Evolutionary conservation across 2,329 filamentous ascomycete species (phyloP), one percentile per base, ranked within the genome.

Genomic region (Knoxdaviesia proteae): DNA sequence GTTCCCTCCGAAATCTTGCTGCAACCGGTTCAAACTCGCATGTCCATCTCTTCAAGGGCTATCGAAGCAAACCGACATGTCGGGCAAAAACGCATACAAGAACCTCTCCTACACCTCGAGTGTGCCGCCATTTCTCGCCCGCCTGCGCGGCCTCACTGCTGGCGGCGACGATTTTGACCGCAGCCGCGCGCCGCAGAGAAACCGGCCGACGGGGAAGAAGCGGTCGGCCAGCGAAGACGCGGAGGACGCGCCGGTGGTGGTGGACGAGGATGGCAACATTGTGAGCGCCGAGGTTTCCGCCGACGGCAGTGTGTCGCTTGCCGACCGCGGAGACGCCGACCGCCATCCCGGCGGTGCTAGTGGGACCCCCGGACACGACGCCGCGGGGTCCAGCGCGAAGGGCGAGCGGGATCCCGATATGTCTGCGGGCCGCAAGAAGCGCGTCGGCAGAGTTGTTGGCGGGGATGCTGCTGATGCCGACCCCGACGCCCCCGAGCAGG

Each of bases 211-310:
- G 45, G 69, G 64, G 60, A 40, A 36, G 4, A 69, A 63, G 58
- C 67, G 66, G 34, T 72, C 70, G 10, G 71, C 63, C 46, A 75
- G 78, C 49, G 77, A 77, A 36, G 75, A 84, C 46, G 80, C 79
- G 8, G 82, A 88, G 50, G 82, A 88, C 55, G 77, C 68, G 41
- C 83, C 83, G 0, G 67, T 84, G 0, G 74, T 84, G 42, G 73
- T 90, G 4, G 72, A 88, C 49, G 81, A 84, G 54, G 65, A 70
- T 5, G 80, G 74, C 41, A 79, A 83, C 43, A 68, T 77, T 32
- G 68, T 78, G 32, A 39, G 57, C 60, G 49, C 73, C 51, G 47
- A 68, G 11, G 55, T 69, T 5, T 60, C 58, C 42, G 54, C 55
- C 38, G 63, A 69, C 46, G 66, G 65, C 6, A 53, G 47, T 4